A percentile compares a stretch with the other conserved stretches of the same genome.
Evolutionary conservation across 768 basidiomycete genomes (phyloP).

Genomic region (Termitomyces sp.): DNA sequence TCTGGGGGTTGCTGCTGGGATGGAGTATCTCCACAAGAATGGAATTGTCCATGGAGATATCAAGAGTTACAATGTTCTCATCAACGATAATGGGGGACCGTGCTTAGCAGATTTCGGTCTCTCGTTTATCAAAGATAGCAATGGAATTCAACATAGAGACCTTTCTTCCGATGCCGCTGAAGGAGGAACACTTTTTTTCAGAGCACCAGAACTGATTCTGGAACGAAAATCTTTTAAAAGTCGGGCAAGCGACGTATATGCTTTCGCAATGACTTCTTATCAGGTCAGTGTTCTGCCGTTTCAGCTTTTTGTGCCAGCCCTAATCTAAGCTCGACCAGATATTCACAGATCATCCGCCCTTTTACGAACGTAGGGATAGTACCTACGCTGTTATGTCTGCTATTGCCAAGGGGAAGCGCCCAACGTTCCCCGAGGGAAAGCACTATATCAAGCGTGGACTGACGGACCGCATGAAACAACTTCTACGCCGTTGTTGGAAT

Average conservation of each 20-base stretch:
- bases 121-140: not conserved
- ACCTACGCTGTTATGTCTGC: not conserved
- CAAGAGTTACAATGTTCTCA: not conserved
- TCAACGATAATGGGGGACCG: not conserved
- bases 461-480: no score
- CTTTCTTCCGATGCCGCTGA: not conserved
- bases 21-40: not conserved
- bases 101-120: slow-evolving; percentile 1
- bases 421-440: not conserved
- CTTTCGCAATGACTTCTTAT: not conserved
- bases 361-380: not conserved
- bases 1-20: not conserved
- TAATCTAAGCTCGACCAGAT: not conserved
- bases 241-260: slow-evolving; percentile 1
- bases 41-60: slow-evolving; percentile 1
- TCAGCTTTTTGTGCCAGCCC: no score
- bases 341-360: not conserved
- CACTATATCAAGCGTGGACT: no score
- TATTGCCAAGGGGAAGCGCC: not conserved
- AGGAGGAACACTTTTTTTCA: not conserved
- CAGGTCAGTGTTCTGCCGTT: not conserved
- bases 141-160: not conserved
- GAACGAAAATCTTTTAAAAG: not conserved
- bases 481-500: no score
- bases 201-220: not conserved